Base-by-base conservation (phyloP, 768 basidiomycete genomes). In the Suillus ampliporus region DNA sequence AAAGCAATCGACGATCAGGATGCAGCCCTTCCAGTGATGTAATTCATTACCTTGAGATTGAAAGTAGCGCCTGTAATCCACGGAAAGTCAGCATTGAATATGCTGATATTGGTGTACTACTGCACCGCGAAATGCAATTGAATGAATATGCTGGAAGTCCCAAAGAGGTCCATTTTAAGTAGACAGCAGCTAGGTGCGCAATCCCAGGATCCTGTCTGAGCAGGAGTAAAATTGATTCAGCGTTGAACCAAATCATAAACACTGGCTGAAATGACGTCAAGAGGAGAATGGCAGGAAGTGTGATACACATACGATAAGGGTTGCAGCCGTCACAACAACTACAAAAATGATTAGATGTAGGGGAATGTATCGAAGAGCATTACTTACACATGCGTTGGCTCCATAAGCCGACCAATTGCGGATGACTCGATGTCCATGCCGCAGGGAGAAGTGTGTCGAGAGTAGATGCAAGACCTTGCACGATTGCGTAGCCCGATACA, bases 401-500 rank as follows among this genome's bases (percentile, higher is more conserved):
- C 95, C 95, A 97, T 9, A 97, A 81, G 8, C 95, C 95, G 13
- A 98, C 93, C 13, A 94, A 82, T 17, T 89, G 78, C 0, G 95
- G 97, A 35, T 89, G 87, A 1, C 88, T 72, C 4, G 94, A 95
- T 0, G 97, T 96, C 95, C 93, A 99, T 17, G 97, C 95, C 43
- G 93, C 87, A 1, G 97, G 97, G 10, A 98, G 86, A 69, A 99
- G 84, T 0, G 96, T 96, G 74, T 99, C 97, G 21, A 99, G 86
- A 0, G 94, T 89, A 54, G 90, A 92, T 9, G 86, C 80, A 60
- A 97, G 86, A 21, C 94, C 94, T 66, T 91, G 90, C 7, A 95
- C 79, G 60, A 97, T 89, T 65, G 89, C 91, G 52, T 80, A 73
- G 34, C 74, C 74, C 1, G 74, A 73, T 13, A 89, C 87, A 57